Base-by-base conservation (phyloP, 2,329 filamentous ascomycete species). In the Ophiosphaerella korrae region DNA sequence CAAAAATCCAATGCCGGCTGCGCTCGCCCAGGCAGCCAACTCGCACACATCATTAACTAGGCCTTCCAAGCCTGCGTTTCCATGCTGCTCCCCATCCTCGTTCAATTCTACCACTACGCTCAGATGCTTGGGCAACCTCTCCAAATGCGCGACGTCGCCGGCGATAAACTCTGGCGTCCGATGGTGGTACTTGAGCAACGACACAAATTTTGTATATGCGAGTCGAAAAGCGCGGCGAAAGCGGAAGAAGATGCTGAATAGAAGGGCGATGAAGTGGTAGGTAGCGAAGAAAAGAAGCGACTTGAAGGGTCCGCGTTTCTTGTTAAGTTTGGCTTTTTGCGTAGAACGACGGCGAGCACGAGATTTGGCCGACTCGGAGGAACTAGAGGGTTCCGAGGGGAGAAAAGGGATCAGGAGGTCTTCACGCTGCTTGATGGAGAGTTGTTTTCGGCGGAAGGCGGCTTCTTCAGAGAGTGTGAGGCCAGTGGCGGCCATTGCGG, bases 111-210 rank as follows among this genome's bases (percentile, higher is more conserved):
- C 76, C 47, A 97, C 87, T 9, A 96, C 88, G 68, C 92, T 97
- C 43, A 99, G 74, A 70, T 99, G 94, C 59, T 88, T 84, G 2
- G 94, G 94, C 53, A 95, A 75, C 63, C 88, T 85, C 50, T 80
- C 82, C 50, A 99, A 75, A 8, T 82, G 81, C 71, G 85, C 85
- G 23, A 97, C 88, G 76, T 99, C 94, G 66, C 88, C 87, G 67
- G 88, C 86, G 62, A 99, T 96, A 69, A 96, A 85, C 70, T 96
- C 90, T 7, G 94, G 94, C 0, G 93, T 96, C 45, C 90, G 89
- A 74, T 99, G 94, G 77, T 99, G 95, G 77, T 99, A 94, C 73
- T 93, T 92, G 47, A 96, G 80, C 54, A 97, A 83, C 8, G 90
- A 89, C 45, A 91, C 84, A 57, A 93, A 78, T 52, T 89, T 87